These are phyloP conservation scores for Coelastrella sp. DNA, from an alignment of 139 green algal species.

Conservation along the genomic window DNA sequence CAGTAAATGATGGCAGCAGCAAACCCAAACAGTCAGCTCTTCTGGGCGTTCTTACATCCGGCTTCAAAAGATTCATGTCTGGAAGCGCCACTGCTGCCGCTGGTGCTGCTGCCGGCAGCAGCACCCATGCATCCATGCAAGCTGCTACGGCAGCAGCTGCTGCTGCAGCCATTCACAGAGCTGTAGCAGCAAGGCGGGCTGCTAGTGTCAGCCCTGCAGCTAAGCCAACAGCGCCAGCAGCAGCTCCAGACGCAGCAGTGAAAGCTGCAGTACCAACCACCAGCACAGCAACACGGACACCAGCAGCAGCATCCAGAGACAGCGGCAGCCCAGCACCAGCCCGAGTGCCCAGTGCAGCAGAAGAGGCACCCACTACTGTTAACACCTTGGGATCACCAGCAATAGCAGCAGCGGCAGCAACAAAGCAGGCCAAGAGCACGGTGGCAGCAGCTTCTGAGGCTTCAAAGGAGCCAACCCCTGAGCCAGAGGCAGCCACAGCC, in stretches of 20 bases:
- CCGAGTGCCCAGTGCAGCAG: not conserved
- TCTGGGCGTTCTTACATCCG: not conserved
- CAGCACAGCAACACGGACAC: not conserved
- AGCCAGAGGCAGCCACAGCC: no score
- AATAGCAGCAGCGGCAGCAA: not conserved
- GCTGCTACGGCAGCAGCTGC: conserved; percentile 19
- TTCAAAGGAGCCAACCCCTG: no score
- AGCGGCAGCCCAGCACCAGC: not conserved
- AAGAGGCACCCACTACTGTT: no score
- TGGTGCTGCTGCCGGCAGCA: not conserved
- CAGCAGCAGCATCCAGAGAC: not conserved
- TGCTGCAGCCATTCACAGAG: not conserved
- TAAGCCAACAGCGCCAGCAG: conserved; percentile 14
- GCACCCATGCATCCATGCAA: not conserved
- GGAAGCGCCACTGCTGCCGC: not conserved
- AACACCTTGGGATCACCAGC: no score
- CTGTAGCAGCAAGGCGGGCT: not conserved
- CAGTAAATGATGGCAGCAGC: not conserved
- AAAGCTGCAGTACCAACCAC: not conserved
- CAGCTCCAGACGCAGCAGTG: not conserved
- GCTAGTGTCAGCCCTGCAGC: not conserved
- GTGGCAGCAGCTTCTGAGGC: no score
- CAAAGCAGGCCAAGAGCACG: no score
- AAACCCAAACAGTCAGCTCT: not conserved
- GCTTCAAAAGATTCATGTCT: not conserved